Evolutionary conservation across 1,139 yeast genomes (phyloP), one percentile per base, ranked within the genome.

Genomic region (Diutina pseudorugosa): DNA sequence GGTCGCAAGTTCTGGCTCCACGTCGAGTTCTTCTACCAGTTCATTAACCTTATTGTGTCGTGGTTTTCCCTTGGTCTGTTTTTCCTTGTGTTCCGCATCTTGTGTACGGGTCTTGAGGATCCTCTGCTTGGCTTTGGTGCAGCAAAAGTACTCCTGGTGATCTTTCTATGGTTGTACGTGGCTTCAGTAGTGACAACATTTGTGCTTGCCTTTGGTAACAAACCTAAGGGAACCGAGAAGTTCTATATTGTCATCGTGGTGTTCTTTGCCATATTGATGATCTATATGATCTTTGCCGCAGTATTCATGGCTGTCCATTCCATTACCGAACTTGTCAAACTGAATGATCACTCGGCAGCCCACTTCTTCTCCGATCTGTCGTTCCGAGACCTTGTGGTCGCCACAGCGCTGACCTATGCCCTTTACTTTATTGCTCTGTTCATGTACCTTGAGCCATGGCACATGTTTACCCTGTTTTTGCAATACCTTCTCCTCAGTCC

Each of bases 11-110:
- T 85, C 51, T 69, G 81, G 59, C 70, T 86, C 51, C 89, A 84
- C 60, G 58, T 85, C 53, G 90, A 86, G 65, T 85, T 84, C 60
- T 64, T 83, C 56, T 86, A 86, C 65, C 93, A 85, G 62, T 66
- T 80, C 50, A 65, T 83, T 45, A 79, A 82, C 43, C 73, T 85
- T 57, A 59, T 83, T 51, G 88, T 85, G 52, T 83, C 90, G 2
- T 86, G 94, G 93, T 86, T 40, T 16, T 48, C 51, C 11, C 27
- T 48, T 11, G 44, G 33, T 9, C 43, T 23, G 36, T 48, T 20
- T 14, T 48, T 48, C 18, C 41, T 48, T 9, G 51, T 48, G 19
- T 48, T 48, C 67, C 69, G 88, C 55, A 77, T 80, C 58, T 72
- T 80, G 62, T 78, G 83, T 9, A 74, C 77, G 27, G 76, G 79